phyloP scores from a whole-genome alignment of 208 protist genomes.

The Acanthamoeba triangularis region DNA sequence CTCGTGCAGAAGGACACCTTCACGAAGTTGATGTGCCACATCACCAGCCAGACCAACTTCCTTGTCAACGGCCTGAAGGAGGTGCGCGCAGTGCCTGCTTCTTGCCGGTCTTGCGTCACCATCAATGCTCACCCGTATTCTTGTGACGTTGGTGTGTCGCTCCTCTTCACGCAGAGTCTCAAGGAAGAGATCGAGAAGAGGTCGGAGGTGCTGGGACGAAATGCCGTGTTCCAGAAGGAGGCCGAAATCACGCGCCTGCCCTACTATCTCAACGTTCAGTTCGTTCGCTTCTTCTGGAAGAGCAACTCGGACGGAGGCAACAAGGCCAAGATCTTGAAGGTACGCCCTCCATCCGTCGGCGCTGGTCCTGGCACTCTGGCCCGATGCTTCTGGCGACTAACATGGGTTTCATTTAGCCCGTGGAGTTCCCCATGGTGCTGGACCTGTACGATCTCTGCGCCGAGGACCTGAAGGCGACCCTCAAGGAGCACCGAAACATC shows the following conservation, averaged over 20 bases:
- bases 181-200: conserved; percentile 85
- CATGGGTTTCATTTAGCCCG: conserved; percentile 43
- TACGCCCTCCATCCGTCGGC: not conserved
- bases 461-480: conserved; percentile 83
- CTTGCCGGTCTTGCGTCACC: not conserved
- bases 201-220: conserved; percentile 78
- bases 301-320: conserved; percentile 60
- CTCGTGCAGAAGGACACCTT: conserved; percentile 11
- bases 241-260: conserved; percentile 84
- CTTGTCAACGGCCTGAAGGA: conserved; percentile 82
- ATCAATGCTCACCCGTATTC: not conserved
- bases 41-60: conserved; percentile 80
- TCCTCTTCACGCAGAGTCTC: conserved; percentile 72
- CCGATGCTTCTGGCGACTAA: not conserved
- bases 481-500: conserved; percentile 79
- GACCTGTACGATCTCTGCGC: conserved; percentile 89
- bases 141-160: not conserved
- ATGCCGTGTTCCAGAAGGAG: conserved; percentile 85
- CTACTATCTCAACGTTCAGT: conserved; percentile 88
- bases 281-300: conserved; percentile 91
- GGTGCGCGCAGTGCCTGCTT: not conserved
- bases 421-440: conserved; percentile 89
- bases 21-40: conserved; percentile 84
- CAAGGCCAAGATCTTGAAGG: conserved; percentile 89
- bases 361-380: not conserved